These are phyloP conservation scores for Avena sativa DNA, from an alignment of 176 grass and related monocot genomes.

Conservation along the genomic window DNA sequence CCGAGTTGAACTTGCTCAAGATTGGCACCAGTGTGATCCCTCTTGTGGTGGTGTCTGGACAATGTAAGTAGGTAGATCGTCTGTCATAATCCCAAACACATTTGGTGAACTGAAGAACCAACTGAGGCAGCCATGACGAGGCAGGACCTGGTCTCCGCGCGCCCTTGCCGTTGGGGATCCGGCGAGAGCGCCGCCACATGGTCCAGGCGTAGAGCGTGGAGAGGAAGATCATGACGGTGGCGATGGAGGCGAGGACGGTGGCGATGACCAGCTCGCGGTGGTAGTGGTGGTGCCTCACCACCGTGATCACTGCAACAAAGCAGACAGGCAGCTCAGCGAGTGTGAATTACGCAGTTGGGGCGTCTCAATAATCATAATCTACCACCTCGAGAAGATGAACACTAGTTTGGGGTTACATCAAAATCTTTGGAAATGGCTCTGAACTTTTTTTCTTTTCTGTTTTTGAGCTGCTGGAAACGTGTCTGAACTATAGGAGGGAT, in stretches of 20 bases:
- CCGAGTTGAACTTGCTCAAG: slow-evolving; percentile 73
- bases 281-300: slow-evolving; percentile 60
- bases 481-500: not conserved
- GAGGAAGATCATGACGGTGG: slow-evolving; percentile 66
- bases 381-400: not conserved
- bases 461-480: no score
- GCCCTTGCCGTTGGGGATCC: slow-evolving; percentile 48
- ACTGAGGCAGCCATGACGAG: not conserved
- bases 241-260: slow-evolving; percentile 61
- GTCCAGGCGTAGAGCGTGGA: slow-evolving; percentile 71
- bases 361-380: not conserved
- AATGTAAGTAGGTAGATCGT: not conserved
- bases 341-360: not conserved
- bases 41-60: slow-evolving; percentile 53
- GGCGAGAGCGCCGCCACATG: slow-evolving; percentile 68
- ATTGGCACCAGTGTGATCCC: slow-evolving; percentile 74
- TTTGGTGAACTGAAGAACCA: not conserved
- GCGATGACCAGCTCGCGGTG: slow-evolving; percentile 78
- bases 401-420: no score
- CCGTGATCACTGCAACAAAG: slow-evolving; percentile 62
- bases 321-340: not conserved
- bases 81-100: not conserved
- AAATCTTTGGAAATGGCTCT: slow-evolving; percentile 4
- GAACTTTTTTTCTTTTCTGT: no score
- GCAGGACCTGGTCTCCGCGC: slow-evolving; percentile 64